Evolutionary conservation across 2,329 filamentous ascomycete species (phyloP), one percentile per base, ranked within the genome.

Genomic region (Pseudogymnoascus sp.): DNA sequence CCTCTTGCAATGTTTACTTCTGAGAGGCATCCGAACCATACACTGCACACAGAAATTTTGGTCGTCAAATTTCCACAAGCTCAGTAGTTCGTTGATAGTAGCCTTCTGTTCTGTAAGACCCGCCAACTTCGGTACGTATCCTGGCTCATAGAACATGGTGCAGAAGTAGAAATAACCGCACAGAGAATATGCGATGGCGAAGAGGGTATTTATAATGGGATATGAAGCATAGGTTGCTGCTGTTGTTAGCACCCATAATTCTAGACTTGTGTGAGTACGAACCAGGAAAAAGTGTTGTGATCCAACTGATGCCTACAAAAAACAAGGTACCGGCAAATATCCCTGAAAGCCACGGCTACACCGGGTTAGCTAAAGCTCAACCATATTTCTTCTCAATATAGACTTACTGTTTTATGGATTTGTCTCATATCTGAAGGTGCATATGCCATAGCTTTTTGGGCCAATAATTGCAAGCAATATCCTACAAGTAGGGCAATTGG

Each of bases 1-100:
- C 66, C 90, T 84, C 73, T 89, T 89, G 79, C 95, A 99, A 77
- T 99, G 95, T 80, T 98, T 99, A 79, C 93, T 96, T 69, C 95
- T 85, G 66, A 99, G 78, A 3, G 95, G 95, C 69, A 90, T 93
- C 63, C 93, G 85, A 70, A 96, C 90, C 93, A 98, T 96, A 79
- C 95, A 99, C 60, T 86, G 86, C 28, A 96, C 88, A 75, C 95
- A 99, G 73, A 98, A 99, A 75, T 96, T 93, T 66, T 88, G 81
- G 73, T 97, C 93, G 73, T 99, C 93, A 75, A 93, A 99, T 72
- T 92, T 95, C 86, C 92, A 95, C 68, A 87, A 75, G 65, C 85
- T 83, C 67, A 99, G 83, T 6, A 99, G 83, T 69, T 96, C 90
- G 68, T 96, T 90, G 69, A 99, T 96, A 65, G 90, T 87, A 43